Base-by-base conservation (phyloP, 2,329 filamentous ascomycete species). In the Aschersonia sp. region DNA sequence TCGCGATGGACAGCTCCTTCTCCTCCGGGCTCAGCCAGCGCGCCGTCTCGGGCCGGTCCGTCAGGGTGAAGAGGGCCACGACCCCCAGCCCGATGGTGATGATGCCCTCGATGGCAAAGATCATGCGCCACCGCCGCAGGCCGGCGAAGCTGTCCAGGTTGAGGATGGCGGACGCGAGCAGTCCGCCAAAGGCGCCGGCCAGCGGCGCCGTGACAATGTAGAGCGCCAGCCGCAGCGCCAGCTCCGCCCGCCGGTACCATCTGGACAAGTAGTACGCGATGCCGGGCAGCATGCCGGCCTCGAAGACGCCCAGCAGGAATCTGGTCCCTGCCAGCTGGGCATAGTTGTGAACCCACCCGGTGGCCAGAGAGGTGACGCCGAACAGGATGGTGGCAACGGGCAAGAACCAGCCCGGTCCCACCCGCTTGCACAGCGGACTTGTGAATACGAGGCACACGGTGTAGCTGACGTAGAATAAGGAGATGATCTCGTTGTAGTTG, bases 361-460 rank as follows among this genome's bases (percentile, higher is more conserved):
- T 86, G 39, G 72, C 73, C 5, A 87, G 63, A 0, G 81, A 85
- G 43, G 67, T 68, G 43, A 79, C 65, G 5, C 80, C 83, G 53
- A 85, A 87, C 41, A 71, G 68, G 1, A 86, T 63, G 0, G 79
- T 75, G 33, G 74, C 76, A 4, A 67, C 58, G 0, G 83, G 83
- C 14, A 87, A 71, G 58, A 80, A 87, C 79, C 79, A 85, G 37
- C 81, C 81, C 0, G 83, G 83, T 0, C 83, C 83, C 5, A 86
- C 66, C 67, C 70, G 79, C 60, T 87, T 87, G 68, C 82, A 86
- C 14, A 70, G 61, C 50, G 87, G 71, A 52, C 79, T 87, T 48
- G 70, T 71, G 0, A 84, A 83, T 42, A 87, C 81, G 60, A 86
- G 78, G 53, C 83, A 84, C 44, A 86, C 30, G 55, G 86, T 85